A percentile compares a stretch with the other conserved stretches of the same genome.
Conservation (phyloP, 495 filamentous ascomycete genomes). For the Hypoxylon lenormandii region DNA sequence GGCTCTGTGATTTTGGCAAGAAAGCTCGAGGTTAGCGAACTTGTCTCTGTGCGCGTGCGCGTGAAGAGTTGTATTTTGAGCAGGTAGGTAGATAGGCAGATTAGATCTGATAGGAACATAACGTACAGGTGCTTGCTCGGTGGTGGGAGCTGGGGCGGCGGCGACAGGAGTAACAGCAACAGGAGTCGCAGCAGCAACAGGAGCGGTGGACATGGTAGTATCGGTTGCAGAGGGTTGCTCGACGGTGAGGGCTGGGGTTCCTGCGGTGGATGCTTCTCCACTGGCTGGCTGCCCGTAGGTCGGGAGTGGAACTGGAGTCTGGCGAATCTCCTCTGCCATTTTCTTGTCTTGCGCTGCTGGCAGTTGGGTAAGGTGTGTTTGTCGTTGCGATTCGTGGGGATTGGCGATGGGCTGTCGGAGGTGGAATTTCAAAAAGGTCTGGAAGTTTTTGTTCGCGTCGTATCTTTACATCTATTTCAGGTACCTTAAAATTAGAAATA, state of each 20-base stretch:
- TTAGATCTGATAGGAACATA: neutral
- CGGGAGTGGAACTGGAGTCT: slow-evolving; percentile 46
- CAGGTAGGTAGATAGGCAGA: slow-evolving; percentile 1
- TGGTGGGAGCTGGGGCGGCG: slow-evolving; percentile 12
- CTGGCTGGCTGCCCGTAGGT: slow-evolving; percentile 41
- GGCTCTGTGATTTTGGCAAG: neutral
- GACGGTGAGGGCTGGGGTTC: slow-evolving; percentile 9
- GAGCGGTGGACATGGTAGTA: slow-evolving; percentile 9
- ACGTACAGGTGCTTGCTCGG: slow-evolving; percentile 44
- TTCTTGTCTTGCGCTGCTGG: slow-evolving; percentile 4
- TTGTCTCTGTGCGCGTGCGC: no score
- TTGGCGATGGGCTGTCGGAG: no score
- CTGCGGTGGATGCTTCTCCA: neutral
- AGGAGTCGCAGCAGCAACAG: neutral
- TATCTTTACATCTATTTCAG: no score
- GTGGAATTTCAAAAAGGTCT: no score
- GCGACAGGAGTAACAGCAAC: neutral
- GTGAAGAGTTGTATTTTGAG: neutral
- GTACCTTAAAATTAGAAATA: no score
- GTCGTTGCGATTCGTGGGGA: no score
- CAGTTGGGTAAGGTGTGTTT: neutral
- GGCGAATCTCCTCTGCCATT: slow-evolving; percentile 46
- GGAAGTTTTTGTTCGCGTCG: no score
- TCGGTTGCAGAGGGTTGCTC: slow-evolving; percentile 14
- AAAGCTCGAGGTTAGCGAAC: no score